Base-by-base conservation (phyloP, 257 asterid genomes). In the Catharanthus roseus region DNA sequence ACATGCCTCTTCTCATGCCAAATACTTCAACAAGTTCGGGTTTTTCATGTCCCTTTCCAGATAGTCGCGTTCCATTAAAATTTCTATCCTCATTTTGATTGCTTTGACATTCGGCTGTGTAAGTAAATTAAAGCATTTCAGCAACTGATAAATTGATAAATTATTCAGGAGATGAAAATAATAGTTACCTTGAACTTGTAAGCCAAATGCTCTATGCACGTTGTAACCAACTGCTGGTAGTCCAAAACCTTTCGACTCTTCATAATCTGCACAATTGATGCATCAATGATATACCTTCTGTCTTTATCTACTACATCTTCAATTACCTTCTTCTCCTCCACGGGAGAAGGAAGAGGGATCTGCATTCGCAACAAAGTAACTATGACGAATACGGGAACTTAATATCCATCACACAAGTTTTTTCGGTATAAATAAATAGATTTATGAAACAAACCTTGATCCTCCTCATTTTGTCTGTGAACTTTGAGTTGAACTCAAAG, bases 221-320 rank as follows among this genome's bases (percentile, higher is more conserved):
- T 98, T 90, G 83, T 81, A 47, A 95, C 98, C 69, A 95, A 79
- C 80, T 95, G 97, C 84, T 95, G 99, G 80, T 95, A 90, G 57
- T 93, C 95, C 83, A 95, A 83, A 54, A 92, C 95, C 81, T 90
- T 95, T 77, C 98, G 76, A 73, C 98, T 91, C 86, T 95, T 95
- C 98, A 95, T 95, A 75, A 92, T 95, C 49, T 98, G 97, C 74
- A 95, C 99, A 33, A 95, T 87, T 24, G 99, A 91, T 68, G 99
- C 98, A 74, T 95, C 99, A 71, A 95, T 95, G 42, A 98, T 97
- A 69, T 91, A 95, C 44, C 99, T 78, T 54, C 99, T 85, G 77
- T 95, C 99, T 84, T 92, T 95, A 29, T n/a, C n/a, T n/a, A 89
- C 96, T 73, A 95, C 99, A 77, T 95, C 99, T 86, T 92, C 99